A percentile compares a stretch with the other conserved stretches of the same genome.
Evolutionary conservation across 306 rosid species (phyloP).

Genomic region (Quercus alba): DNA sequence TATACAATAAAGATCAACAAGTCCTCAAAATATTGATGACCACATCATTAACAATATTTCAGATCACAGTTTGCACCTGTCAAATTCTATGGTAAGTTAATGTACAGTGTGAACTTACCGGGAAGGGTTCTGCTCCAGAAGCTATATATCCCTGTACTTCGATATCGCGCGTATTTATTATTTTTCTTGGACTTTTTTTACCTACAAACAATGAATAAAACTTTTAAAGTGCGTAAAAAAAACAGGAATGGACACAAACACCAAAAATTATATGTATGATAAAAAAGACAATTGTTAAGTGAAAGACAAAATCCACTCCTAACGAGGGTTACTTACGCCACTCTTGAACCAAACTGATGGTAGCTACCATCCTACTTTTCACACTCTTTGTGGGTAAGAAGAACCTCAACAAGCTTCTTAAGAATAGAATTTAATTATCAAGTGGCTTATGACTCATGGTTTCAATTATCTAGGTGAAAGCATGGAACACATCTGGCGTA

Average conservation of each 20-base stretch:
- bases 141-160: conserved; percentile 25
- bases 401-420: not conserved
- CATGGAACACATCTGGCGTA: not conserved
- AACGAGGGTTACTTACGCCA: not conserved
- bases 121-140: conserved; percentile 39
- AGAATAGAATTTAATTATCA: not conserved
- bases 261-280: not conserved
- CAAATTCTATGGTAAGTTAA: not conserved
- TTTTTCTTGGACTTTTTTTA: conserved; percentile 19
- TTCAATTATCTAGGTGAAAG: not conserved
- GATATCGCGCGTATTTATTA: not conserved
- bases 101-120: conserved; percentile 33
- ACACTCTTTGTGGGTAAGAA: not conserved
- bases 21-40: no score
- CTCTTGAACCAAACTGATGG: not conserved
- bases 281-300: not conserved
- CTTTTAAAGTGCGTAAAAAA: not conserved
- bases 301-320: not conserved
- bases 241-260: not conserved
- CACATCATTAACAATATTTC: no score
- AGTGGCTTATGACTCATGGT: not conserved
- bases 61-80: not conserved
- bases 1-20: no score
- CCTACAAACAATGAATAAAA: conserved; percentile 17
- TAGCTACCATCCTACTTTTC: not conserved